Conservation (phyloP, 148 eudicot genomes). For the Silene uniflora region DNA sequence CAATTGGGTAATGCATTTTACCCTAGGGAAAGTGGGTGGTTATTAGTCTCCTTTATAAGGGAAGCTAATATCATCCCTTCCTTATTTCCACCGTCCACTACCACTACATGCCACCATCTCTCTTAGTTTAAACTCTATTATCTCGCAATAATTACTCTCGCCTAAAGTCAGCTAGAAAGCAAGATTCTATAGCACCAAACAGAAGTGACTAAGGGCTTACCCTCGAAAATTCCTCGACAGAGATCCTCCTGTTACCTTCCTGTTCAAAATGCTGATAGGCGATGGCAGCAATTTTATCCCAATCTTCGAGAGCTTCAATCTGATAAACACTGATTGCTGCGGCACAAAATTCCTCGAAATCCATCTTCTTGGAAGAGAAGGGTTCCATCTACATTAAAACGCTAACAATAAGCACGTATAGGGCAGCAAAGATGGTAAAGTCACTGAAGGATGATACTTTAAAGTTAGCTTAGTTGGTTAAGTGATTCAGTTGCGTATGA, state of each 20-base stretch:
- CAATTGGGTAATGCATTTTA: no score
- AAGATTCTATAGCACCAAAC: background rate
- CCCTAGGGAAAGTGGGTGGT: no score
- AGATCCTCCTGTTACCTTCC: slow-evolving; percentile 66
- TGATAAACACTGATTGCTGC: slow-evolving; percentile 83
- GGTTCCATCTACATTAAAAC: slow-evolving; percentile 65
- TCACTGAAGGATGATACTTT: no score
- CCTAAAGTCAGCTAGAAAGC: background rate
- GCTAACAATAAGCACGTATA: slow-evolving; percentile 1
- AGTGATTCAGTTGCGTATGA: background rate
- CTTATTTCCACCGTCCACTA: no score
- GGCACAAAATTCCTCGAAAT: slow-evolving; percentile 82
- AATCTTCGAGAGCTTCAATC: slow-evolving; percentile 84
- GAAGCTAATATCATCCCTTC: no score
- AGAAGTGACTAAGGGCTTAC: slow-evolving; percentile 28
- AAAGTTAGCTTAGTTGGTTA: no score
- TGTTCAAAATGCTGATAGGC: slow-evolving; percentile 69
- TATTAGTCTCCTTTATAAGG: no score
- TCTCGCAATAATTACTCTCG: no score
- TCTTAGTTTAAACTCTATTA: no score
- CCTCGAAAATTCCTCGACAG: slow-evolving; percentile 74
- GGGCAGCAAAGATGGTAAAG: background rate
- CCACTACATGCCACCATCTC: no score
- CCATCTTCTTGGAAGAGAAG: slow-evolving; percentile 55
- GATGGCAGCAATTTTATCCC: slow-evolving; percentile 68